These are phyloP conservation scores for Piromyces finnis DNA, from an alignment of 192 early-diverging fungal species.

Conservation along the genomic window DNA sequence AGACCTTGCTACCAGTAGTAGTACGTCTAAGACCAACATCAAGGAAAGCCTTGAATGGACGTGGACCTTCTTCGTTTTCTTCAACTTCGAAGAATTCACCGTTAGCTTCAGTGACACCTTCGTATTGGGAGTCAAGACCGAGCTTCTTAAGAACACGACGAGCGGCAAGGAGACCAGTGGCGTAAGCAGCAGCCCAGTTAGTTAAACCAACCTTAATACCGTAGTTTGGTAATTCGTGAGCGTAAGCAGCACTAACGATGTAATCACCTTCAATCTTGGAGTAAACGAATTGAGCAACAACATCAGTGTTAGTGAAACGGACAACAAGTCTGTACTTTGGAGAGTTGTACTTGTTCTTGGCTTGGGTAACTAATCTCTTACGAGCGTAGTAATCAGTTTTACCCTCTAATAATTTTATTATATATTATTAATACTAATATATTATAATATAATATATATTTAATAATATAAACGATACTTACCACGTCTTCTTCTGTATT, in stretches of 20 bases:
- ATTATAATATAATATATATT: no score
- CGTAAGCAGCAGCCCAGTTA: conserved; percentile 99
- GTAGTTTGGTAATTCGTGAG: conserved; percentile 91
- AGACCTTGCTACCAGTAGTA: conserved; percentile 93
- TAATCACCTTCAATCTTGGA: conserved; percentile 95
- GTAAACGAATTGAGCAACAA: conserved; percentile 92
- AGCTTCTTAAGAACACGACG: conserved; percentile 91
- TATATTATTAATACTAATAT: no score
- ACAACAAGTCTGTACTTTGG: conserved; percentile 99
- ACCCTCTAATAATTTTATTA: no score
- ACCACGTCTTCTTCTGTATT: conserved; percentile 98
- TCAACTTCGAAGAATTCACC: conserved; percentile 78
- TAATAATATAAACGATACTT: conserved; percentile 17
- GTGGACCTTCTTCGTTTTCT: conserved; percentile 68
- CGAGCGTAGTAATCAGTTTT: conserved; percentile 99
- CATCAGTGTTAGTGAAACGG: conserved; percentile 96
- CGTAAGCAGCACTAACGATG: conserved; percentile 85
- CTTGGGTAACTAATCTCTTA: conserved; percentile 95
- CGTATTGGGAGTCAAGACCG: conserved; percentile 87
- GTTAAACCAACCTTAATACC: conserved; percentile 96
- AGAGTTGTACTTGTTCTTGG: conserved; percentile 99
- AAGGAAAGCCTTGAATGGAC: conserved; percentile 95
- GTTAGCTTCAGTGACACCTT: conserved; percentile 53
- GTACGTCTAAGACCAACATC: conserved; percentile 93
- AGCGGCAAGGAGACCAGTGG: conserved; percentile 90